Evolutionary conservation across 1,139 yeast species (phyloP).

Genomic region (Saccharomyces hybrid): DNA sequence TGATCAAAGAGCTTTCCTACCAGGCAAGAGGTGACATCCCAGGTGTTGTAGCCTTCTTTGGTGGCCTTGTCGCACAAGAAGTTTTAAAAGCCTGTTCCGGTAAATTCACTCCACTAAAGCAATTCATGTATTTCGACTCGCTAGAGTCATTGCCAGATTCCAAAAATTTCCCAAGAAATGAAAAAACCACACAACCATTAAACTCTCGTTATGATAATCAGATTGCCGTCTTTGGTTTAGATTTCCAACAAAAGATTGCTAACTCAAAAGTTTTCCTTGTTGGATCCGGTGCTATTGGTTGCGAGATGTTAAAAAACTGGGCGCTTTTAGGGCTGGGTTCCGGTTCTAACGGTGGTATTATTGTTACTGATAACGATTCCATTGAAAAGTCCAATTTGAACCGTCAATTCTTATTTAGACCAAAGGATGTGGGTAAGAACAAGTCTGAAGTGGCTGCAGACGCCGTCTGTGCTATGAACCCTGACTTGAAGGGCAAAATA

Average conservation of each 20-base stretch:
- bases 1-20: constrained; percentile 65
- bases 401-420: constrained; percentile 91
- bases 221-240: constrained; percentile 85
- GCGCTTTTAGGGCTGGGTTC: constrained; percentile 93
- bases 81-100: constrained; percentile 92
- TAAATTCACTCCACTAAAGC: constrained; percentile 84
- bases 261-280: constrained; percentile 82
- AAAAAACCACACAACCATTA: constrained; percentile 64
- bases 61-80: constrained; percentile 95
- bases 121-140: constrained; percentile 88
- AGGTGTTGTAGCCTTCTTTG: constrained; percentile 81
- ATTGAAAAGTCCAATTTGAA: constrained; percentile 93
- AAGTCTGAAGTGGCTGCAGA: constrained; percentile 86
- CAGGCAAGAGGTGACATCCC: constrained; percentile 92
- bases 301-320: constrained; percentile 98
- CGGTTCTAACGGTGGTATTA: constrained; percentile 79
- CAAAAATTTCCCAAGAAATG: constrained; percentile 52
- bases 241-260: constrained; percentile 63
- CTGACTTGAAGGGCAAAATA: constrained; percentile 71
- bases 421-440: constrained; percentile 85
- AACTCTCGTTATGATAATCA: constrained; percentile 85
- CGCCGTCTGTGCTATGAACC: constrained; percentile 81
- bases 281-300: constrained; percentile 98
- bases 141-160: constrained; percentile 76
- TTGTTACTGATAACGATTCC: constrained; percentile 87